These are phyloP conservation scores for Monsonia emarginata DNA, from an alignment of 441 rosid genomes.

Conservation along the genomic window DNA sequence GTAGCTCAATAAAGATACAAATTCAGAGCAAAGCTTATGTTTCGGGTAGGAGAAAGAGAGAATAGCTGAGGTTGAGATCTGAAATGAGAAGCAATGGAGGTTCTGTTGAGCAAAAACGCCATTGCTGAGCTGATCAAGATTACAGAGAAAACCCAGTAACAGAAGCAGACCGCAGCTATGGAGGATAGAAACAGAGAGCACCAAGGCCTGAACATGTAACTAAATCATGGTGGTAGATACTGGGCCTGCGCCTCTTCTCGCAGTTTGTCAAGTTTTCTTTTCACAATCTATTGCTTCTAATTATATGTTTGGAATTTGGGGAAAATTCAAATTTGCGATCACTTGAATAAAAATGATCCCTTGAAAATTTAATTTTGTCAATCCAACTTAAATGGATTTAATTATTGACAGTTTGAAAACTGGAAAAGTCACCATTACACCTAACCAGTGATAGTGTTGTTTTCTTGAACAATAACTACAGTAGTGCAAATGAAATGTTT, in stretches of 20 bases:
- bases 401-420: too few relatives aligned
- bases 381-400: too few relatives aligned
- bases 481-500: too few relatives aligned
- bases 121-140: slow-evolving; percentile 20
- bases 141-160: background rate
- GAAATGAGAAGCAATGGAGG: slow-evolving; percentile 39
- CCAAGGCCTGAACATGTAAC: too few relatives aligned
- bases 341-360: too few relatives aligned
- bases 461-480: too few relatives aligned
- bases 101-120: slow-evolving; percentile 51
- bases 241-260: background rate
- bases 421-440: too few relatives aligned
- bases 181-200: background rate
- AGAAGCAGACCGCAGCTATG: background rate
- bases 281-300: too few relatives aligned
- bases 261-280: too few relatives aligned
- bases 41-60: background rate
- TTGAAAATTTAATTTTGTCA: too few relatives aligned
- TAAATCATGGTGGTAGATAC: background rate
- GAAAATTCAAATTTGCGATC: background rate
- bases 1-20: background rate
- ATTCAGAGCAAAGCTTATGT: slow-evolving; percentile 6
- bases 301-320: background rate
- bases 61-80: slow-evolving; percentile 53
- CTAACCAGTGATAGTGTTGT: too few relatives aligned